Evolutionary conservation across 2,329 filamentous ascomycete species (phyloP).

Genomic region (Penicillium aurantiogriseum): DNA sequence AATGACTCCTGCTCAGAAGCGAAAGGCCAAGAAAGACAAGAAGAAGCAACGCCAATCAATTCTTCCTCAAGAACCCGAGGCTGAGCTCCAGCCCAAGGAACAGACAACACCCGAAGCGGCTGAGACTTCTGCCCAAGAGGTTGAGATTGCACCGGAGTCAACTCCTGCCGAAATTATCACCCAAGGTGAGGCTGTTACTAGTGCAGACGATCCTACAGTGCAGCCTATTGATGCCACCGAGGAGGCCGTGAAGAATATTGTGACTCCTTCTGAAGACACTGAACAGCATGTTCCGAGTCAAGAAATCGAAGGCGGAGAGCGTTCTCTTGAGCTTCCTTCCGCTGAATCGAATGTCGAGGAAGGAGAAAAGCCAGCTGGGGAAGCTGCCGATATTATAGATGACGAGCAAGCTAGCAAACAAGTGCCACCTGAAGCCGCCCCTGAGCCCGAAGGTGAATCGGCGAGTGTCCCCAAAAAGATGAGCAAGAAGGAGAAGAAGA

Average conservation of each 20-base stretch:
- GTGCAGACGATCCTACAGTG: neutral
- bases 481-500: slow-evolving; percentile 31
- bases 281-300: neutral
- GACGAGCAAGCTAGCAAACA: neutral
- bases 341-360: neutral
- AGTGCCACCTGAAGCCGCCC: neutral
- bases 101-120: neutral
- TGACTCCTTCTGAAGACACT: neutral
- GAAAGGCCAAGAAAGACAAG: slow-evolving; percentile 29
- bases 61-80: slow-evolving; percentile 10
- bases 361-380: neutral
- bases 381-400: neutral
- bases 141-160: neutral
- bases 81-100: neutral
- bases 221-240: neutral
- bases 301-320: neutral
- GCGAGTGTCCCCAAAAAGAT: slow-evolving; percentile 23
- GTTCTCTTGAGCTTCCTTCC: neutral
- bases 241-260: neutral
- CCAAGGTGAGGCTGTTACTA: neutral
- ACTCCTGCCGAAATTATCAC: neutral
- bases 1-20: slow-evolving; percentile 6
- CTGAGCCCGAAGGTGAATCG: slow-evolving; percentile 5
- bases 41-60: slow-evolving; percentile 27
- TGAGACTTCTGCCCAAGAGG: neutral